Conservation (phyloP, 306 rosid species). For the Medicago lupulina region DNA sequence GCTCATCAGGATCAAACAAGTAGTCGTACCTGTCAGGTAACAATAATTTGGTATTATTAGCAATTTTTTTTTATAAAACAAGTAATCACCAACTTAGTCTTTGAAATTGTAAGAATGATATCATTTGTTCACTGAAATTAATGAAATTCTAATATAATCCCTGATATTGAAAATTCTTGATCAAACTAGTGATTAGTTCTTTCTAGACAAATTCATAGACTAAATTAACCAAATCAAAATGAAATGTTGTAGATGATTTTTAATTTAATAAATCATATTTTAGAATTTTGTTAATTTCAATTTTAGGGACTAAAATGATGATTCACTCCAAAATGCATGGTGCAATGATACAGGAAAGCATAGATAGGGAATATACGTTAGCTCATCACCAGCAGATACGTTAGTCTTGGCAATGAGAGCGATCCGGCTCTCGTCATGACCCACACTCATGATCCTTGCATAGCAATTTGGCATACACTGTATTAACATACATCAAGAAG, state of each 20-base stretch:
- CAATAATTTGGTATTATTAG: slow-evolving; percentile 11
- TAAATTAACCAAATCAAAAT: background rate
- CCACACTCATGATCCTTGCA: slow-evolving; percentile 94
- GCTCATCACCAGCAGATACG: slow-evolving; percentile 78
- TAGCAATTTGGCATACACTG: slow-evolving; percentile 96
- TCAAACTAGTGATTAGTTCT: background rate
- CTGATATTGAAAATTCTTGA: background rate
- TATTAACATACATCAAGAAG: slow-evolving; percentile 31
- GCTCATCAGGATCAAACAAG: slow-evolving; percentile 86
- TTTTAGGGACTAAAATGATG: background rate
- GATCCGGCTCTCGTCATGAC: slow-evolving; percentile 81
- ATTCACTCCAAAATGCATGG: slow-evolving; percentile 31
- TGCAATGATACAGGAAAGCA: slow-evolving; percentile 17
- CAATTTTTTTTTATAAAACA: background rate
- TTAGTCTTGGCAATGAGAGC: slow-evolving; percentile 84
- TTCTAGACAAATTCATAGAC: background rate
- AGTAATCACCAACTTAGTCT: background rate
- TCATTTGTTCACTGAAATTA: background rate
- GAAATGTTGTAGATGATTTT: background rate
- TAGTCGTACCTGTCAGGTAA: slow-evolving; percentile 75
- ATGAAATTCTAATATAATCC: background rate
- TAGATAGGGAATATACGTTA: slow-evolving; percentile 61
- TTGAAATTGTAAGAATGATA: background rate
- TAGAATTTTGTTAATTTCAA: background rate
- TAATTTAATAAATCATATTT: background rate